Conservation (phyloP, 371 early-diverging fungal species). For the Encephalitozoon cuniculi region DNA sequence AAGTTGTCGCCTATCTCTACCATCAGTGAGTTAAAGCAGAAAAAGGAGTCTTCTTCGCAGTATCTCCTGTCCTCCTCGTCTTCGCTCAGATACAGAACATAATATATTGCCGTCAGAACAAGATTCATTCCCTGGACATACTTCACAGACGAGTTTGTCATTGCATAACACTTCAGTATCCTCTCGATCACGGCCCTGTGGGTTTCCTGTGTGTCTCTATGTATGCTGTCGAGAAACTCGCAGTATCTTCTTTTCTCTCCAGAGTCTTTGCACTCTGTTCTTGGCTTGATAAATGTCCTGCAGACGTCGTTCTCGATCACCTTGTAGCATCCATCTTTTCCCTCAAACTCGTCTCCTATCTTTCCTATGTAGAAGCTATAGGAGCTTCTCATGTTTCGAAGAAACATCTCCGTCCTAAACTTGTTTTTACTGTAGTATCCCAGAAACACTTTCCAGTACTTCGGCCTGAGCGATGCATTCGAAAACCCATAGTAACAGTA, state of each 20-base stretch:
- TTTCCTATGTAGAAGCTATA: slow-evolving; percentile 26
- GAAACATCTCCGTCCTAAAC: slow-evolving; percentile 43
- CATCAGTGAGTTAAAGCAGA: slow-evolving; percentile 60
- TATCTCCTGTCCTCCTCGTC: slow-evolving; percentile 40
- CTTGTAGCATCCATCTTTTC: neutral
- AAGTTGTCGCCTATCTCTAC: slow-evolving; percentile 58
- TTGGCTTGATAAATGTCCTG: slow-evolving; percentile 21
- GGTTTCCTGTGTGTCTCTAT: neutral
- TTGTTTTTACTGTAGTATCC: slow-evolving; percentile 49
- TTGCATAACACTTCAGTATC: slow-evolving; percentile 49
- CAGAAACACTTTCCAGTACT: slow-evolving; percentile 56
- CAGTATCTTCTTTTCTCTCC: slow-evolving; percentile 9
- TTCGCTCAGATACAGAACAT: slow-evolving; percentile 45
- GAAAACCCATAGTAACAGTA: slow-evolving; percentile 53
- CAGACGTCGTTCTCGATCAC: slow-evolving; percentile 34
- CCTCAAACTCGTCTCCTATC: neutral
- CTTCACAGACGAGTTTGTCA: slow-evolving; percentile 54
- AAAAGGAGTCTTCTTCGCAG: slow-evolving; percentile 58
- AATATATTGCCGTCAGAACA: slow-evolving; percentile 56
- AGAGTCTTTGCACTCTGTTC: neutral
- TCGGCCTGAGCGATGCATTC: slow-evolving; percentile 32
- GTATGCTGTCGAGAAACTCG: slow-evolving; percentile 32
- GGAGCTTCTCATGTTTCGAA: slow-evolving; percentile 14
- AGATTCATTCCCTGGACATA: slow-evolving; percentile 62
- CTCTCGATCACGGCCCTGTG: slow-evolving; percentile 45